A percentile compares a stretch with the other conserved stretches of the same genome.
Evolutionary conservation across 192 early-diverging fungal genomes (phyloP).

Genomic region (Haplosporangium gracile): DNA sequence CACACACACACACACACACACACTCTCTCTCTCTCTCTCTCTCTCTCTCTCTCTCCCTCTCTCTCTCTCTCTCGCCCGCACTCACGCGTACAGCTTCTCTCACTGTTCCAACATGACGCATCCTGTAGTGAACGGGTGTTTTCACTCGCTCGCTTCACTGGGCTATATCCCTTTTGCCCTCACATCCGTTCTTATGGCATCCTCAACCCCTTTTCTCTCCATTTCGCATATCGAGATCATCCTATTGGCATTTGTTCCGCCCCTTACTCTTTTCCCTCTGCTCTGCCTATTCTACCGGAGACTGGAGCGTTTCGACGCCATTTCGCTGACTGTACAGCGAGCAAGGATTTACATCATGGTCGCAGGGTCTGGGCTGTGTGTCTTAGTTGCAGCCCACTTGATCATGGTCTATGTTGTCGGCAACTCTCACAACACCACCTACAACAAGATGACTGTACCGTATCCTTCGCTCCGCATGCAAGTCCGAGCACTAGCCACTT

Average conservation of each 20-base stretch:
- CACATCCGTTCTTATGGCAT: constrained; percentile 6
- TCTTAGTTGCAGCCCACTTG: constrained; percentile 17
- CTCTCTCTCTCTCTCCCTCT: not conserved
- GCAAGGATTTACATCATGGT: constrained; percentile 28
- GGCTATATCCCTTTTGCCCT: constrained; percentile 29
- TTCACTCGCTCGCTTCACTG: constrained; percentile 27
- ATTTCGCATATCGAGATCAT: constrained; percentile 13
- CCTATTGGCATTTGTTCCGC: constrained; percentile 15
- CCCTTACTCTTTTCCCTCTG: constrained; percentile 18
- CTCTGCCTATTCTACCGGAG: constrained; percentile 25
- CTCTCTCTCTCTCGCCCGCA: not conserved
- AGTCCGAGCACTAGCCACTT: not conserved
- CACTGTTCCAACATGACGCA: constrained; percentile 7
- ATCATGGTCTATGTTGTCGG: constrained; percentile 6
- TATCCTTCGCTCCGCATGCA: not conserved
- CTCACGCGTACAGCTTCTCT: not conserved
- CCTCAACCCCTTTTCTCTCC: constrained; percentile 12
- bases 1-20: no score
- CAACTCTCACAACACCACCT: constrained; percentile 1
- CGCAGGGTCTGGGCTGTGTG: constrained; percentile 19
- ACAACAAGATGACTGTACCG: not conserved
- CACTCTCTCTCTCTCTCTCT: not conserved
- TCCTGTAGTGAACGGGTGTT: constrained; percentile 10
- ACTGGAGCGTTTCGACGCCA: constrained; percentile 12
- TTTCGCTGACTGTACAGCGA: constrained; percentile 23